Conservation (phyloP, 495 filamentous ascomycete genomes). For the Penicillium roqueforti region DNA sequence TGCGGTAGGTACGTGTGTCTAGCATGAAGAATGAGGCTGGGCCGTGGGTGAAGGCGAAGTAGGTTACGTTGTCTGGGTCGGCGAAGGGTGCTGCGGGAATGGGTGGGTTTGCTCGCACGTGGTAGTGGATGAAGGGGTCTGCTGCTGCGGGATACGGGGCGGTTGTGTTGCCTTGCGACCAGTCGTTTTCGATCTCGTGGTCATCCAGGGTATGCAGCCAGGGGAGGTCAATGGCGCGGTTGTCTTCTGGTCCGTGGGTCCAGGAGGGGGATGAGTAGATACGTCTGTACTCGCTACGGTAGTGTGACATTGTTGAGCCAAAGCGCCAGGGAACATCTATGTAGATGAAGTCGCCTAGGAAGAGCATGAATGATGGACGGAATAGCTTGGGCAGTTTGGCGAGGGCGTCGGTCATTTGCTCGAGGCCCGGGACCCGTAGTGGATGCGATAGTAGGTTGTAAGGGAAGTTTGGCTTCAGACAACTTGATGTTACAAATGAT, state of each 20-base stretch:
- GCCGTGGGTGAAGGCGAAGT: slow-evolving; percentile 82
- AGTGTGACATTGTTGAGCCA: slow-evolving; percentile 65
- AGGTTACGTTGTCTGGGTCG: slow-evolving; percentile 57
- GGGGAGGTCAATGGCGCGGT: slow-evolving; percentile 57
- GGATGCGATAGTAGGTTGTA: slow-evolving; percentile 81
- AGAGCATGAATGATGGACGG: slow-evolving; percentile 80
- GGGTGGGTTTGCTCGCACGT: slow-evolving; percentile 79
- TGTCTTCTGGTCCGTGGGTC: slow-evolving; percentile 49
- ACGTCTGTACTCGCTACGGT: slow-evolving; percentile 87
- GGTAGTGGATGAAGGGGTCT: slow-evolving; percentile 87
- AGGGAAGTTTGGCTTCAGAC: slow-evolving; percentile 84
- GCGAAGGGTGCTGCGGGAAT: slow-evolving; percentile 37
- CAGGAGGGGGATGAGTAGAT: slow-evolving; percentile 92
- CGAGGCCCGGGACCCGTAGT: slow-evolving; percentile 73
- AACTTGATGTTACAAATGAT: slow-evolving; percentile 86
- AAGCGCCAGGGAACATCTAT: slow-evolving; percentile 83
- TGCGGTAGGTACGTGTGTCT: slow-evolving; percentile 85
- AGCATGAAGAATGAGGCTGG: slow-evolving; percentile 92
- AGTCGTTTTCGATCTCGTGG: slow-evolving; percentile 94
- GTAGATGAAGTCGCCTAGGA: slow-evolving; percentile 99
- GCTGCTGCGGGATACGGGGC: slow-evolving; percentile 68
- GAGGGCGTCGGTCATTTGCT: slow-evolving; percentile 52
- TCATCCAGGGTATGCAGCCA: slow-evolving; percentile 97
- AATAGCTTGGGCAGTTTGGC: slow-evolving; percentile 59
- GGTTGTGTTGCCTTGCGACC: slow-evolving; percentile 65